Evolutionary conservation across 139 green algal genomes (phyloP).

Genomic region (Ostreobium quekettii): DNA sequence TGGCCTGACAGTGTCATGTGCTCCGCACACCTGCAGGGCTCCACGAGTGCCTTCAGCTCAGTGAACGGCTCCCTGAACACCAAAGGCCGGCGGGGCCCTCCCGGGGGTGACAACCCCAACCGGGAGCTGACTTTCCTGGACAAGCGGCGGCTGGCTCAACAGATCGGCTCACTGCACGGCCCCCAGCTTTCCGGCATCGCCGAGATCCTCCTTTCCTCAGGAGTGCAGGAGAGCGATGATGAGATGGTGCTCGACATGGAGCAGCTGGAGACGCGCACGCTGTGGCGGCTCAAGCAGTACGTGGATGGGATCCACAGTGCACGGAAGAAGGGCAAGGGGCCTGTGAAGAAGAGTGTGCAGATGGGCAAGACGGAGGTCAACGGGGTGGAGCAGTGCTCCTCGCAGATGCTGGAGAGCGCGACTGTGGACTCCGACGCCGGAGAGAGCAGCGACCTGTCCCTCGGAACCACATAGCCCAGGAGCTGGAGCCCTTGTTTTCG

Average conservation of each 20-base stretch:
- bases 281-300: slow-evolving; percentile 23
- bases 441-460: too few species aligned
- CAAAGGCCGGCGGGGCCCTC: not conserved
- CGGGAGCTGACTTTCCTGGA: slow-evolving; percentile 9
- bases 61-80: not conserved
- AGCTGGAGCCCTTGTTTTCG: too few species aligned
- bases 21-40: too few species aligned
- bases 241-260: slow-evolving; percentile 31
- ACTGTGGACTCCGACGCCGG: too few species aligned
- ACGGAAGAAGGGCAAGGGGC: too few species aligned
- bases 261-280: slow-evolving; percentile 19
- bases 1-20: too few species aligned
- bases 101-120: not conserved
- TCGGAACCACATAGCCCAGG: too few species aligned
- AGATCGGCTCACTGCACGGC: slow-evolving; percentile 16
- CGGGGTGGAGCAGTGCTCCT: too few species aligned
- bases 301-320: slow-evolving; percentile 15
- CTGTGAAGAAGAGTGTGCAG: too few species aligned
- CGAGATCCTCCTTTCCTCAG: not conserved
- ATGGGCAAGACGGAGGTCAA: too few species aligned
- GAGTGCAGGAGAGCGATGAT: slow-evolving; percentile 13
- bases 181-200: not conserved
- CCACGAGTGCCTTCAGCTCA: too few species aligned
- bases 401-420: too few species aligned
- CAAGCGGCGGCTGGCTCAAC: slow-evolving; percentile 16